Evolutionary conservation across 768 basidiomycete genomes (phyloP), one percentile per base, ranked within the genome.

Genomic region (Lactarius indigo): DNA sequence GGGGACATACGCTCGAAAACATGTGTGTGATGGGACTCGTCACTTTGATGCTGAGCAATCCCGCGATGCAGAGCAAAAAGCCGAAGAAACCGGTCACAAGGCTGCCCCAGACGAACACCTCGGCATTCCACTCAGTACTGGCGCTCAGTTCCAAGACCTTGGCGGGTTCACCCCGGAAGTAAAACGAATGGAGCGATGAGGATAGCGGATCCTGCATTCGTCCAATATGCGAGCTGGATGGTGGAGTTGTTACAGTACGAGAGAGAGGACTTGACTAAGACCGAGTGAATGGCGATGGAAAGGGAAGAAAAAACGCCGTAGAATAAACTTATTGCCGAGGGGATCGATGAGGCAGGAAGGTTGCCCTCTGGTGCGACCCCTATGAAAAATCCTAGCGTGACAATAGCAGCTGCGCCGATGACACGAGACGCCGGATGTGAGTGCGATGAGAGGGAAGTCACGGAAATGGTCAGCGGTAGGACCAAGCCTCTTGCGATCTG

Each of bases 401-500:
- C 93, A 28, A 85, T 72, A 6, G 73, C 77, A 12, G 89, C 88
- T 13, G 89, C 87, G 5, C 77, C 50, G 20, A 92, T 74, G 15
- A 91, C 85, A 30, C 82, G 78, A 9, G 66, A 23, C 6, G 87
- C 80, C 0, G 91, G 90, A 0, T 77, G 73, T 7, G 84, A 78
- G 26, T 79, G 81, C 2, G 86, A 86, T 66, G 86, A 77, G 23
- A 85, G 54, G 44, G 86, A 87, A 2, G 90, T 89, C 52, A 93
- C 85, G 30, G 85, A 68, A 63, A 94, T 91, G 1, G 93, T 96
- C 57, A 92, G 81, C 0, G 93, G 93, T 5, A 96, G 81, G 4
- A 92, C 88, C 42, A 96, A 82, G 0, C 93, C 92, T 70, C 92
- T 80, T 1, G 92, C 93, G 72, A 96, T 92, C 88, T 94, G 76